These are phyloP conservation scores for Debaryomyces sp. DNA, from an alignment of 1,139 yeast species.

Conservation along the genomic window DNA sequence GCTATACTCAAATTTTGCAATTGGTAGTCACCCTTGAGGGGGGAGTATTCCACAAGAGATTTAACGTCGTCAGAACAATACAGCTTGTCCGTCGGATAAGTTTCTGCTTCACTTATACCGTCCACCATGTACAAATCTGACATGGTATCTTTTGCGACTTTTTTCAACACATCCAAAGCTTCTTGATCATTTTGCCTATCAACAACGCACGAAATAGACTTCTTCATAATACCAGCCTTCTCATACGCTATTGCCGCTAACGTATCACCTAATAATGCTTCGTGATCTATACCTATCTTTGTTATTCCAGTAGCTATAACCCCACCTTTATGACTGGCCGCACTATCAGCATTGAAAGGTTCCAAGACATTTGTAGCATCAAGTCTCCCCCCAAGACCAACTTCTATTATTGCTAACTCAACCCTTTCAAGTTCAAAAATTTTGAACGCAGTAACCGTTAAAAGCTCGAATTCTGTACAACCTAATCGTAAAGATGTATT, in stretches of 20 bases:
- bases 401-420: conserved; percentile 79
- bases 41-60: conserved; percentile 39
- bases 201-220: conserved; percentile 61
- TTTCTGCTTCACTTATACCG: conserved; percentile 4
- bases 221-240: conserved; percentile 83
- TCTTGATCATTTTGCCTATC: conserved; percentile 65
- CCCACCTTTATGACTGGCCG: conserved; percentile 25
- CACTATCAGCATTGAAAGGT: conserved; percentile 25
- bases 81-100: background rate
- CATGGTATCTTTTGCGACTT: conserved; percentile 19
- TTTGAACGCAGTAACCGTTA: conserved; percentile 82
- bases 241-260: conserved; percentile 66
- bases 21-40: conserved; percentile 75
- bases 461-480: conserved; percentile 85
- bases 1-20: conserved; percentile 70
- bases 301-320: conserved; percentile 75
- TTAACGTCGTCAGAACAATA: conserved; percentile 10
- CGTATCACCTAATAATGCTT: conserved; percentile 67
- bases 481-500: conserved; percentile 46
- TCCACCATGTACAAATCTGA: conserved; percentile 24
- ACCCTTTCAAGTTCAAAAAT: conserved; percentile 64
- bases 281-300: conserved; percentile 86
- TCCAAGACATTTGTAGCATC: conserved; percentile 79
- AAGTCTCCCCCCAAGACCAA: conserved; percentile 84
- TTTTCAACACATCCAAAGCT: conserved; percentile 49